phyloP scores from a whole-genome alignment of 768 basidiomycete species.

The Trametes punicea region DNA sequence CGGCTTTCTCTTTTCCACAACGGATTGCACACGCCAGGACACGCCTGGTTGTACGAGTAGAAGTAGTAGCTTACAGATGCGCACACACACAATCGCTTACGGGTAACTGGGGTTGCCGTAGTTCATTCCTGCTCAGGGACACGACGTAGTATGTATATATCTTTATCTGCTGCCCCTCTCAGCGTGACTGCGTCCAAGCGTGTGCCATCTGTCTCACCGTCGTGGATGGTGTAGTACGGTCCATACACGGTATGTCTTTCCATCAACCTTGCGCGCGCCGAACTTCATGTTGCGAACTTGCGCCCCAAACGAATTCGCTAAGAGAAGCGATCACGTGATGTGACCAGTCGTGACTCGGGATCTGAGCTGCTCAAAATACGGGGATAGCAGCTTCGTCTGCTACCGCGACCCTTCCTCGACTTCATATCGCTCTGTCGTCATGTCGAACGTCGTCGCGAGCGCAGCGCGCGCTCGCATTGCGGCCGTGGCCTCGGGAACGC shows the following conservation, averaged over 20 bases:
- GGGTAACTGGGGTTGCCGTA: no score
- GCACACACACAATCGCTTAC: neutral
- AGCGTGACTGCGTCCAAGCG: no score
- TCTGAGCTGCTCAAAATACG: slow-evolving; percentile 8
- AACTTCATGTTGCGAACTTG: no score
- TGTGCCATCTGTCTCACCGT: no score
- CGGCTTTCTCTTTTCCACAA: no score
- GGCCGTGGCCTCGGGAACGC: neutral
- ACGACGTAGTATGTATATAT: no score
- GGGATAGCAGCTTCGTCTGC: slow-evolving; percentile 4
- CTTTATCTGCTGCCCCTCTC: no score
- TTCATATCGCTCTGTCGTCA: neutral
- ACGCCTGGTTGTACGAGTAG: slow-evolving; percentile 10
- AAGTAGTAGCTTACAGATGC: slow-evolving; percentile 10
- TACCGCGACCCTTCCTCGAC: slow-evolving; percentile 5
- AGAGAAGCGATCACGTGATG: slow-evolving; percentile 6
- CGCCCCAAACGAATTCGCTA: neutral
- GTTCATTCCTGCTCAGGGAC: no score
- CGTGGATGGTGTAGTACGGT: no score
- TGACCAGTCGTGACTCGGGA: slow-evolving; percentile 9
- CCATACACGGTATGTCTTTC: no score
- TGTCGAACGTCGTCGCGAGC: slow-evolving; percentile 16
- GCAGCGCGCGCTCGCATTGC: slow-evolving; percentile 13
- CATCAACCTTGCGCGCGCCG: no score
- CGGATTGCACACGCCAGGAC: no score